Conservation (phyloP, 108 stramenopile genomes). For the Pelagomonas calceolata region DNA sequence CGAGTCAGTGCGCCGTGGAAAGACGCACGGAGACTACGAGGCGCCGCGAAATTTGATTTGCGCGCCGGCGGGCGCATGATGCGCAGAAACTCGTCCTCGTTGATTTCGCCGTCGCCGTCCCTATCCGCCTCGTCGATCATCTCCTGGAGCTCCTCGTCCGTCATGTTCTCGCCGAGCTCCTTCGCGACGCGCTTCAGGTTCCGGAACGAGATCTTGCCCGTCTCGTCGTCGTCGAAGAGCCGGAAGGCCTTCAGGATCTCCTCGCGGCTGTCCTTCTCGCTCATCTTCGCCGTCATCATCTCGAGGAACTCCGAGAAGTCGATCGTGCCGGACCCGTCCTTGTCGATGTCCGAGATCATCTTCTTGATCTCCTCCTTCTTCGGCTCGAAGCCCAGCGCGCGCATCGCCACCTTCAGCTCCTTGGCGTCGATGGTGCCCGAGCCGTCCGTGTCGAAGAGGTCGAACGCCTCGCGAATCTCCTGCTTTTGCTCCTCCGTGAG, state of each 20-base stretch:
- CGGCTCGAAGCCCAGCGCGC: slow-evolving; percentile 74
- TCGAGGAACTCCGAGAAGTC: slow-evolving; percentile 74
- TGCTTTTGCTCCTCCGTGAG: slow-evolving; percentile 65
- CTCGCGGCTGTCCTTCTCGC: slow-evolving; percentile 61
- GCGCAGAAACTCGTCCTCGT: slow-evolving; percentile 66
- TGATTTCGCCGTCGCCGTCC: slow-evolving; percentile 57
- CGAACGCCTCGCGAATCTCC: slow-evolving; percentile 64
- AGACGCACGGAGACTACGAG: too few species aligned
- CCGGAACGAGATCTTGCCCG: slow-evolving; percentile 69
- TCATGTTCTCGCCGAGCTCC: slow-evolving; percentile 74
- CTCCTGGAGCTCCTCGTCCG: slow-evolving; percentile 77
- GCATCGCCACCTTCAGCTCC: slow-evolving; percentile 80
- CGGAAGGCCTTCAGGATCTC: slow-evolving; percentile 73
- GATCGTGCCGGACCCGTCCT: slow-evolving; percentile 68
- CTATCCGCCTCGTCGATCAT: slow-evolving; percentile 67
- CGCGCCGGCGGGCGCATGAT: too few species aligned
- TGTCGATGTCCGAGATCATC: slow-evolving; percentile 69
- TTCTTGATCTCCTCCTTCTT: slow-evolving; percentile 77
- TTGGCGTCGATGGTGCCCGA: slow-evolving; percentile 66
- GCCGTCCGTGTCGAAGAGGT: slow-evolving; percentile 72
- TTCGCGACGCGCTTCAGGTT: slow-evolving; percentile 79
- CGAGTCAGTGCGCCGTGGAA: too few species aligned
- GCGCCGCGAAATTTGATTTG: too few species aligned
- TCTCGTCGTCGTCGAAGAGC: slow-evolving; percentile 77
- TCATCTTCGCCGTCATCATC: slow-evolving; percentile 54